Evolutionary conservation across 768 basidiomycete genomes (phyloP).

Genomic region (Podaxis sp.): DNA sequence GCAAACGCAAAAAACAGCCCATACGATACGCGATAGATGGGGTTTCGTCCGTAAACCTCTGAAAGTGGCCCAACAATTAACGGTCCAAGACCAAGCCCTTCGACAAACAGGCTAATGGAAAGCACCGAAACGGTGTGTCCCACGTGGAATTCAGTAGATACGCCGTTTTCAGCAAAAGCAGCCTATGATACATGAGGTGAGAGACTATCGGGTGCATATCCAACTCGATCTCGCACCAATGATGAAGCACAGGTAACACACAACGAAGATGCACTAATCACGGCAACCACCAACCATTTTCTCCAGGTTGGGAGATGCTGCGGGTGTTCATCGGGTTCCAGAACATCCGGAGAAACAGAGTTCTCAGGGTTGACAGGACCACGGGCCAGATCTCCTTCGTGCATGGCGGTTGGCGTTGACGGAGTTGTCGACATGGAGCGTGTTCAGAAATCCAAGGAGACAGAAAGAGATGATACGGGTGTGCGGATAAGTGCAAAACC

Average conservation of each 20-base stretch:
- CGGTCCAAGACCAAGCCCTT: constrained; percentile 56
- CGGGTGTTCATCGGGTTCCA: constrained; percentile 44
- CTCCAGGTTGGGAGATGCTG: constrained; percentile 36
- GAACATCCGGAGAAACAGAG: constrained; percentile 29
- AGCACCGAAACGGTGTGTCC: constrained; percentile 48
- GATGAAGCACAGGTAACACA: constrained; percentile 59
- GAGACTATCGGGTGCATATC: background rate
- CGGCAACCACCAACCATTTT: constrained; percentile 49
- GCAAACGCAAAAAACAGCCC: constrained; percentile 59
- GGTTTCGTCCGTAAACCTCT: constrained; percentile 64
- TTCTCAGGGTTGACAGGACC: background rate
- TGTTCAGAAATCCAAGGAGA: background rate
- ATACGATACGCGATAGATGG: constrained; percentile 65
- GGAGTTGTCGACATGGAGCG: background rate
- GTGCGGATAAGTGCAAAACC: background rate
- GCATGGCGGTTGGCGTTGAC: background rate
- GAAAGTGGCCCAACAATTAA: constrained; percentile 53
- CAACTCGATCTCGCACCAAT: constrained; percentile 36
- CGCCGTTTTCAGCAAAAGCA: constrained; percentile 59
- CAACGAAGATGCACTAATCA: constrained; percentile 46
- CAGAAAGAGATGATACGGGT: background rate
- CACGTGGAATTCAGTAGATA: constrained; percentile 50
- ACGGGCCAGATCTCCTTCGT: background rate
- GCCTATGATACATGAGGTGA: constrained; percentile 36
- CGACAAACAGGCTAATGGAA: constrained; percentile 58